Base-by-base conservation (phyloP, 345 rosid species). In the Eucalyptus caleyi region DNA sequence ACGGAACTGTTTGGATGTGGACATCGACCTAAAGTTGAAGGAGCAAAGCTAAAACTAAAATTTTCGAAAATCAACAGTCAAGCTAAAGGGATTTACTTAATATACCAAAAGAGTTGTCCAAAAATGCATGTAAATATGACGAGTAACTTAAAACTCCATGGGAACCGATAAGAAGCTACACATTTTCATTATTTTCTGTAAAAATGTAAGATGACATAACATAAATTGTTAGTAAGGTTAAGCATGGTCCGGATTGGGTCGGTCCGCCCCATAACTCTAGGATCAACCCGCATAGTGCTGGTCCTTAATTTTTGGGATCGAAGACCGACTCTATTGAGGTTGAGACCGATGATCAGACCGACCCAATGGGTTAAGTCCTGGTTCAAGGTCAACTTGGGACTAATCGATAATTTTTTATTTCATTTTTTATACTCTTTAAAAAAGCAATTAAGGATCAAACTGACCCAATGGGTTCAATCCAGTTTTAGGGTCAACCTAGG, bases 201-300 rank as follows among this genome's bases (percentile, higher is more conserved):
- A 77, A 77, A 37, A 40, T 21, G 16, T 40, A 37, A 77, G 45
- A 77, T 40, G 16, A 21, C 27, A 21, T 44, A 16, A 77, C 14
- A 11, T 23, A 13, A 37, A 37, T 3, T 77, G 5, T 40, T 19
- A 77, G 5, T 47, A 47, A 1, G 5, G 49, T 4, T 47, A 13
- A 47, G 49, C 49, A 47, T 47, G 13, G 5, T 47, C 5, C 1
- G 5, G 2, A 47, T 47, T 47, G 13, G 4, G 13, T 4, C 49
- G 49, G 2, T 47, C 49, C 13, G 49, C 49, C 49, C 2, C 13
- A 4, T 47, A 47, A 47, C 49, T 47, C 49, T 47, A 11, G 4
- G 5, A 47, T 0, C 49, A 47, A 47, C 49, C 13, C 49, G 0
- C 13, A 47, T 4, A 47, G 49, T 47, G 1, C 12, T 47, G 0